phyloP scores from a whole-genome alignment of 805 yeast species.

The Lipomyces orientalis region DNA sequence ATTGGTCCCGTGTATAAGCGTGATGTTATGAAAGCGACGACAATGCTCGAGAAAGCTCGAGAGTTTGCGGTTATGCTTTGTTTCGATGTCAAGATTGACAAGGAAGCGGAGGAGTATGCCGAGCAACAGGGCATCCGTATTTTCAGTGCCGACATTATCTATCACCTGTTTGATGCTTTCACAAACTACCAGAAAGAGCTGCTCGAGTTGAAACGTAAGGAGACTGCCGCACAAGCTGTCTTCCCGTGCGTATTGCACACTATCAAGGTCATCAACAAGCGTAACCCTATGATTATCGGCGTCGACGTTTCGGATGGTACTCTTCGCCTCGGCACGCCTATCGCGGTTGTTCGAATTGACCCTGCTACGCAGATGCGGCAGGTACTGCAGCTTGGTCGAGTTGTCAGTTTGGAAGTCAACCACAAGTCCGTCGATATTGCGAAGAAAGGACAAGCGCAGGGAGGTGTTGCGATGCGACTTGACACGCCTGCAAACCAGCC shows the following conservation, averaged over 20 bases:
- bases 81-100: conserved; percentile 96
- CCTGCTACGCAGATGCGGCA: conserved; percentile 80
- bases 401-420: conserved; percentile 91
- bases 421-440: conserved; percentile 81
- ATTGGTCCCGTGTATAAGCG: conserved; percentile 97
- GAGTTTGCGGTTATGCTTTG: conserved; percentile 97
- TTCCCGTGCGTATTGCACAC: conserved; percentile 96
- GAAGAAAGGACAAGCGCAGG: conserved; percentile 92
- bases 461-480: conserved; percentile 98
- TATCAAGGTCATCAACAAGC: conserved; percentile 93
- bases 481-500: conserved; percentile 92
- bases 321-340: conserved; percentile 90
- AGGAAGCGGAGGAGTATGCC: conserved; percentile 98
- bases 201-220: conserved; percentile 88
- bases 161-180: conserved; percentile 94
- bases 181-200: conserved; percentile 88
- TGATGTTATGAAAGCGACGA: conserved; percentile 96
- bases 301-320: conserved; percentile 95
- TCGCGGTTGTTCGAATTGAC: conserved; percentile 88
- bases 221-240: conserved; percentile 83
- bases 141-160: conserved; percentile 95
- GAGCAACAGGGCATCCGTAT: conserved; percentile 88
- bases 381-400: conserved; percentile 78
- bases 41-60: conserved; percentile 96
- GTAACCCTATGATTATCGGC: conserved; percentile 99